phyloP scores from a whole-genome alignment of 108 stramenopile genomes.

The Hondaea fermentalgiana region DNA sequence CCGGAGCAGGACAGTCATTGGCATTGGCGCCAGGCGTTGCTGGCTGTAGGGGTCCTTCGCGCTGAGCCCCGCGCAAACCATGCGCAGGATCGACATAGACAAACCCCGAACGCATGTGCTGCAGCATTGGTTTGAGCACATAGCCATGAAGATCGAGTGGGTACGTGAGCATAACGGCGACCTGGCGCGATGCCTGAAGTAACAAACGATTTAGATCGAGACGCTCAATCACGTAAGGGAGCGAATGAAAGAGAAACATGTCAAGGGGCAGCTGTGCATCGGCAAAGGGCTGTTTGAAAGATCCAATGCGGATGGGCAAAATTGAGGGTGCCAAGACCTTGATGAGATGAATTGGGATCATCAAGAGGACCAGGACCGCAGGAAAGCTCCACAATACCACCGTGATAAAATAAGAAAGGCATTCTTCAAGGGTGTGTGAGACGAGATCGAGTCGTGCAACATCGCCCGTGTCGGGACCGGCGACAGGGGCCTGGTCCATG shows the following conservation, averaged over 20 bases:
- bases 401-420: neutral
- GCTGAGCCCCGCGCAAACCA: neutral
- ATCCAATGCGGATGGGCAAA: neutral
- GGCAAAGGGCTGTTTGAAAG: neutral
- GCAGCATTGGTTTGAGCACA: neutral
- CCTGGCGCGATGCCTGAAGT: neutral
- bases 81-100: neutral
- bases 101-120: neutral
- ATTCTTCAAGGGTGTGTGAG: neutral
- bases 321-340: neutral
- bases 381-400: neutral
- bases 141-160: neutral
- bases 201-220: neutral
- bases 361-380: neutral
- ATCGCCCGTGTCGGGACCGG: neutral
- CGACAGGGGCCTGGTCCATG: neutral
- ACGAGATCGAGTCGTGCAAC: neutral
- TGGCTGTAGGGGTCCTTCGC: too few species aligned
- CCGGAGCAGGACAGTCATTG: too few species aligned
- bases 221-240: neutral
- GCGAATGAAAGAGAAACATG: neutral
- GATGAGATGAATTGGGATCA: neutral
- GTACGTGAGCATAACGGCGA: neutral
- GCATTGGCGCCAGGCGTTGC: too few species aligned
- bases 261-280: constrained; percentile 1